phyloP scores from a whole-genome alignment of 495 filamentous ascomycete genomes.

The Hypoxylon perforatum region DNA sequence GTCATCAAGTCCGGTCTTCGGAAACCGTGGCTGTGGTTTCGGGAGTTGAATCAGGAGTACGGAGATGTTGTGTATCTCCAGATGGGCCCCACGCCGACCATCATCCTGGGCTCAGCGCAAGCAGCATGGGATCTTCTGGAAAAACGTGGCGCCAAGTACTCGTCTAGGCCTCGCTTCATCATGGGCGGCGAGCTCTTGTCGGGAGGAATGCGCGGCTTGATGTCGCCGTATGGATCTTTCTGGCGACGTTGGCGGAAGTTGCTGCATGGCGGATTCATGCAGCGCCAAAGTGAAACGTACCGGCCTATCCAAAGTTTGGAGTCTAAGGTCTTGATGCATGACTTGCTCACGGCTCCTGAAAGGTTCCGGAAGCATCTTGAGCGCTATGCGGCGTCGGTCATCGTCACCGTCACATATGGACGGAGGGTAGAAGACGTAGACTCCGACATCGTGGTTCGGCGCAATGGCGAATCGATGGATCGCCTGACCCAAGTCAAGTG shows the following conservation, averaged over 20 bases:
- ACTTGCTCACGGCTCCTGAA: constrained; percentile 53
- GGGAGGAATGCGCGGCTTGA: constrained; percentile 59
- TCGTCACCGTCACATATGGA: constrained; percentile 69
- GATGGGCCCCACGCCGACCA: constrained; percentile 70
- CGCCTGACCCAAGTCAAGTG: constrained; percentile 67
- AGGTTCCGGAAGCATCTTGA: constrained; percentile 54
- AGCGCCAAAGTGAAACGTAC: constrained; percentile 64
- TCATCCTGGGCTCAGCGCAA: constrained; percentile 71
- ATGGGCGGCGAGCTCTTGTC: constrained; percentile 65
- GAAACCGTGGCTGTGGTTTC: constrained; percentile 71
- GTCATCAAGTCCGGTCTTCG: constrained; percentile 45
- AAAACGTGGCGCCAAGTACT: constrained; percentile 63
- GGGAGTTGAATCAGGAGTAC: constrained; percentile 63
- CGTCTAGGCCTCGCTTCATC: constrained; percentile 59
- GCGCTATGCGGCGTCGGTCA: constrained; percentile 68
- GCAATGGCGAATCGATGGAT: constrained; percentile 66
- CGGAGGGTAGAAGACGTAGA: constrained; percentile 65
- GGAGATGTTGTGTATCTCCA: constrained; percentile 72
- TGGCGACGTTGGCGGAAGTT: constrained; percentile 68
- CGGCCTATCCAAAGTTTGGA: constrained; percentile 67
- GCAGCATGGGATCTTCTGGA: constrained; percentile 66
- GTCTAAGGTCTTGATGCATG: constrained; percentile 58
- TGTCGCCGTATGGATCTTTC: constrained; percentile 61
- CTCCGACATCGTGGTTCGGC: constrained; percentile 61
- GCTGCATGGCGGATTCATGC: constrained; percentile 65